phyloP scores from a whole-genome alignment of 129 eudicot species.

The Escallonia rubra region DNA sequence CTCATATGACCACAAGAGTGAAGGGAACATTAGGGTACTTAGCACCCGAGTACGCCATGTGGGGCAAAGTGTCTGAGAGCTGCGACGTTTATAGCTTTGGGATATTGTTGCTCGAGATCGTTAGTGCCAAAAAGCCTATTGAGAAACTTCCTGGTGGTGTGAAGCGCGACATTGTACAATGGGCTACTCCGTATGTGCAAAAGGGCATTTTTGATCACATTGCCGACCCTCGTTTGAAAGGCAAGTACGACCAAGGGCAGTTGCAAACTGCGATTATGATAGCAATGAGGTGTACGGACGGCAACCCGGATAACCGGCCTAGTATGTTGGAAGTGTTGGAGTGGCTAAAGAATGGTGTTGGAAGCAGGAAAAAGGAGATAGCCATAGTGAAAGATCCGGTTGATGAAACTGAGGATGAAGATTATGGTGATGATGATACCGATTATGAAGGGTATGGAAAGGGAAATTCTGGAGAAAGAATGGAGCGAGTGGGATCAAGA shows the following conservation, averaged over 20 bases:
- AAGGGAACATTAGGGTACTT: slow-evolving; percentile 83
- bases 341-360: slow-evolving; percentile 46
- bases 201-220: slow-evolving; percentile 52
- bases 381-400: slow-evolving; percentile 23
- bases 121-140: slow-evolving; percentile 63
- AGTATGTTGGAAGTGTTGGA: slow-evolving; percentile 66
- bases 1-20: slow-evolving; percentile 73
- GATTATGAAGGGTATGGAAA: slow-evolving; percentile 47
- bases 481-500: slow-evolving; percentile 9
- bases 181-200: slow-evolving; percentile 64
- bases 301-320: slow-evolving; percentile 61
- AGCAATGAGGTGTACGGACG: slow-evolving; percentile 59
- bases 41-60: slow-evolving; percentile 89
- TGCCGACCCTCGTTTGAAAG: slow-evolving; percentile 66
- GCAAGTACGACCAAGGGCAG: slow-evolving; percentile 41
- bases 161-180: slow-evolving; percentile 71
- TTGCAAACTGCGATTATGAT: slow-evolving; percentile 41
- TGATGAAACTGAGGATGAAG: slow-evolving; percentile 33
- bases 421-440: slow-evolving; percentile 27
- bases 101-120: slow-evolving; percentile 57
- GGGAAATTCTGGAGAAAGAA: slow-evolving; percentile 9
- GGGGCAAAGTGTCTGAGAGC: slow-evolving; percentile 81
- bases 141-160: slow-evolving; percentile 66
- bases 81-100: slow-evolving; percentile 88
- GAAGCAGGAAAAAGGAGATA: slow-evolving; percentile 38